Conservation (phyloP, 2,329 filamentous ascomycete species). For the Epichloe gansuensis region DNA sequence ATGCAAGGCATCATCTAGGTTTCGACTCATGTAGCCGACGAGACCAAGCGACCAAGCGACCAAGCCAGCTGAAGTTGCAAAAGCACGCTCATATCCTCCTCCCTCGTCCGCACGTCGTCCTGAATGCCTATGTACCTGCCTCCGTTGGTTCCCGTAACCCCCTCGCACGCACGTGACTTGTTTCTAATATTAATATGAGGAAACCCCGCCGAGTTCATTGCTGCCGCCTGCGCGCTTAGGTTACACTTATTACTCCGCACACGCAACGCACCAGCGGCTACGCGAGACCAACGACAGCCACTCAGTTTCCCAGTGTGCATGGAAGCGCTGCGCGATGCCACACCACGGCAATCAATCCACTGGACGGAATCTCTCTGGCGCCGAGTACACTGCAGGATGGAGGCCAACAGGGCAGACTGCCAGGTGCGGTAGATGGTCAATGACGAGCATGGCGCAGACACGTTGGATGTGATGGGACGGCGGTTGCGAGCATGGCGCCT, state of each 20-base stretch:
- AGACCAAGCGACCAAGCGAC: background rate
- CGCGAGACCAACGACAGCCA: slow-evolving; percentile 4
- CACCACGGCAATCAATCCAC: background rate
- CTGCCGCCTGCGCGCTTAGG: background rate
- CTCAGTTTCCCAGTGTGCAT: slow-evolving; percentile 2
- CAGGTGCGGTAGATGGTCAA: background rate
- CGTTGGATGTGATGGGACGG: background rate
- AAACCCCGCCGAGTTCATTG: background rate
- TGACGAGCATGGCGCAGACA: background rate
- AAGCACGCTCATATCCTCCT: background rate
- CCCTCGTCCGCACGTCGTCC: background rate
- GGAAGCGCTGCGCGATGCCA: slow-evolving; percentile 5
- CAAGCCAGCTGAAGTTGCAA: background rate
- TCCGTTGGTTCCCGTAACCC: background rate
- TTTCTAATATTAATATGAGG: background rate
- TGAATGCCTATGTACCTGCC: background rate
- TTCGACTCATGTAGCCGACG: no score
- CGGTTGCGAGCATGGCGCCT: background rate
- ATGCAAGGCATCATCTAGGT: no score
- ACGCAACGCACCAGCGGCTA: background rate
- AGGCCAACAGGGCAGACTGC: background rate
- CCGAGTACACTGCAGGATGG: background rate
- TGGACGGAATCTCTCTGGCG: background rate
- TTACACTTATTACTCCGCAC: no score
- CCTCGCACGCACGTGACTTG: background rate